Evolutionary conservation across 192 early-diverging fungal genomes (phyloP).

Genomic region (Diversispora eburnea): DNA sequence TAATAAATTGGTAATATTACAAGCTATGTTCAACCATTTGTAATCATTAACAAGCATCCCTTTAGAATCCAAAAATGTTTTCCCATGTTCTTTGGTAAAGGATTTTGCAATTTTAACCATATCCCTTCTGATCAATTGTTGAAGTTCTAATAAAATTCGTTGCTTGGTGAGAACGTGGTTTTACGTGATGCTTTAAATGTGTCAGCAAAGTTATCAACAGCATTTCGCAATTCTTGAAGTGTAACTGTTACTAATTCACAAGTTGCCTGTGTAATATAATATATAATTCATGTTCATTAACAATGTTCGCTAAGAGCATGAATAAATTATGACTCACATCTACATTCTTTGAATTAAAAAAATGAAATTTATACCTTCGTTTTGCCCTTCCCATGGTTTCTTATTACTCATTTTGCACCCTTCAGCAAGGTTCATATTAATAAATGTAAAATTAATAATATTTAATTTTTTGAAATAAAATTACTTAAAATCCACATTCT

Average conservation of each 20-base stretch:
- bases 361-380: too few species aligned
- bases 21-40: conserved; percentile 88
- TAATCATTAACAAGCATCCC: conserved; percentile 89
- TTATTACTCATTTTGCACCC: too few species aligned
- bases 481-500: too few species aligned
- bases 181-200: conserved; percentile 88
- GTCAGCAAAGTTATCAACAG: conserved; percentile 62
- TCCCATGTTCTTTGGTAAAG: conserved; percentile 89
- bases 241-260: conserved; percentile 87
- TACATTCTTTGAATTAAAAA: too few species aligned
- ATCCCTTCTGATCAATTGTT: conserved; percentile 75
- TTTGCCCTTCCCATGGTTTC: too few species aligned
- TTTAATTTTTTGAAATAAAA: too few species aligned
- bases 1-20: conserved; percentile 71
- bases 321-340: too few species aligned
- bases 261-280: too few species aligned
- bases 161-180: conserved; percentile 80
- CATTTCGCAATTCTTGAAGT: conserved; percentile 71
- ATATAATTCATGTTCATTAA: too few species aligned
- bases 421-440: too few species aligned
- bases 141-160: conserved; percentile 88
- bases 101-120: conserved; percentile 75
- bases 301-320: too few species aligned
- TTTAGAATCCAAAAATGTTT: conserved; percentile 86
- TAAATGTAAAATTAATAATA: too few species aligned